Evolutionary conservation across 2,329 filamentous ascomycete genomes (phyloP).

Genomic region (Scorias spongiosa): DNA sequence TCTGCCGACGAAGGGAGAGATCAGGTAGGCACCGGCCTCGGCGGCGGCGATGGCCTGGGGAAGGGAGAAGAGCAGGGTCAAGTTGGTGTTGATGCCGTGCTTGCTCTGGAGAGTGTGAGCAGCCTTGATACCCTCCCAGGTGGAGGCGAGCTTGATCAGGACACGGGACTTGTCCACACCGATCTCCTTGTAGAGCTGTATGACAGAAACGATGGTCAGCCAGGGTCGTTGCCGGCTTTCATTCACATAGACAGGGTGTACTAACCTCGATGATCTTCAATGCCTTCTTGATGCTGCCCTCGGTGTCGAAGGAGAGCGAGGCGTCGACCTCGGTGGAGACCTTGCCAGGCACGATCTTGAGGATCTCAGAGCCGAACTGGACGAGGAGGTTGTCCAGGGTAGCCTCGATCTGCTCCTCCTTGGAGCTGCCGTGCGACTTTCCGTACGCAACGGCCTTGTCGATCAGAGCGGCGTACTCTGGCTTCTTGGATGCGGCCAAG

Average conservation of each 20-base stretch:
- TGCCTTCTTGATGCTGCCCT: slow-evolving; percentile 87
- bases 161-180: slow-evolving; percentile 88
- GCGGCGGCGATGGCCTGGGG: slow-evolving; percentile 90
- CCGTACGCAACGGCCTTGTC: slow-evolving; percentile 72
- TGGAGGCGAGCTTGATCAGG: slow-evolving; percentile 97
- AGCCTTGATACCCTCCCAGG: slow-evolving; percentile 99
- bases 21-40: slow-evolving; percentile 90
- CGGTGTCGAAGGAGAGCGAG: slow-evolving; percentile 83
- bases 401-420: slow-evolving; percentile 74
- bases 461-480: slow-evolving; percentile 86
- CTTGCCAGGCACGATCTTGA: slow-evolving; percentile 93
- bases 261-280: slow-evolving; percentile 88
- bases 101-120: slow-evolving; percentile 91
- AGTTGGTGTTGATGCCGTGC: slow-evolving; percentile 94
- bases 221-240: too few species aligned
- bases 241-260: slow-evolving; percentile 4
- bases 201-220: background rate
- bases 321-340: slow-evolving; percentile 98
- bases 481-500: slow-evolving; percentile 94
- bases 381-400: slow-evolving; percentile 90
- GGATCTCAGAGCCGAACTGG: slow-evolving; percentile 95
- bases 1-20: slow-evolving; percentile 97
- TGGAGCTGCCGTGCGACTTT: slow-evolving; percentile 52
- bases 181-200: slow-evolving; percentile 79
- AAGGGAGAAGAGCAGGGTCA: slow-evolving; percentile 96